Conservation (phyloP, 768 basidiomycete species). For the Mycena rosella region DNA sequence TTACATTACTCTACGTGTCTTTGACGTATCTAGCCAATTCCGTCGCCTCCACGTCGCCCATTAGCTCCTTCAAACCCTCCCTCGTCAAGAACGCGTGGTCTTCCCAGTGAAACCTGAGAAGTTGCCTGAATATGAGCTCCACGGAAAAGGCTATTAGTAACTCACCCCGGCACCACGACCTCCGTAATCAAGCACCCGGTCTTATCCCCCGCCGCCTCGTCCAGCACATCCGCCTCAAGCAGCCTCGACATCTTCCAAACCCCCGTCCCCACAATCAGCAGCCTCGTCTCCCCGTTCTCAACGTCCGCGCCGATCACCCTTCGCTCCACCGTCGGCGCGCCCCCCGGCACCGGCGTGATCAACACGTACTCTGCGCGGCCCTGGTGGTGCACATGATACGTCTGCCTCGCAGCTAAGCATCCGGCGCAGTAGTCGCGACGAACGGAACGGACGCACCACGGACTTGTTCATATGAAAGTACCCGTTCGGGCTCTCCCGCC, state of each 20-base stretch:
- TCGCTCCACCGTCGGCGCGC: slow-evolving; percentile 37
- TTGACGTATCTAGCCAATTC: background rate
- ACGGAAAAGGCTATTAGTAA: too few relatives aligned
- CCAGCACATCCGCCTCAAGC: background rate
- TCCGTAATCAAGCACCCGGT: background rate
- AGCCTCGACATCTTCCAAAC: background rate
- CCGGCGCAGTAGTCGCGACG: background rate
- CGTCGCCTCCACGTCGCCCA: slow-evolving; percentile 29
- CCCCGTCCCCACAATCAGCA: background rate
- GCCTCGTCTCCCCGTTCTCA: background rate
- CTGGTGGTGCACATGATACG: slow-evolving; percentile 65
- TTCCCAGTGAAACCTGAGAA: slow-evolving; percentile 54
- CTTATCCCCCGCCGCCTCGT: background rate
- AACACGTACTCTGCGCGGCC: slow-evolving; percentile 66
- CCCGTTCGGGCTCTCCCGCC: slow-evolving; percentile 53
- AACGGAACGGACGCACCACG: slow-evolving; percentile 50
- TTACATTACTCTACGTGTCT: background rate
- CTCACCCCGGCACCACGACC: background rate
- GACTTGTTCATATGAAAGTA: slow-evolving; percentile 63
- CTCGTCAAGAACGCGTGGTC: slow-evolving; percentile 60
- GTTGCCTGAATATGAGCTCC: too few relatives aligned
- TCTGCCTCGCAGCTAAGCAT: slow-evolving; percentile 48
- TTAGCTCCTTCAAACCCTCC: slow-evolving; percentile 49
- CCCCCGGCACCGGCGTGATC: slow-evolving; percentile 42
- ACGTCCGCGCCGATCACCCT: background rate